Base-by-base conservation (phyloP, 179 eudicot genomes). In the Corrigiola litoralis region DNA sequence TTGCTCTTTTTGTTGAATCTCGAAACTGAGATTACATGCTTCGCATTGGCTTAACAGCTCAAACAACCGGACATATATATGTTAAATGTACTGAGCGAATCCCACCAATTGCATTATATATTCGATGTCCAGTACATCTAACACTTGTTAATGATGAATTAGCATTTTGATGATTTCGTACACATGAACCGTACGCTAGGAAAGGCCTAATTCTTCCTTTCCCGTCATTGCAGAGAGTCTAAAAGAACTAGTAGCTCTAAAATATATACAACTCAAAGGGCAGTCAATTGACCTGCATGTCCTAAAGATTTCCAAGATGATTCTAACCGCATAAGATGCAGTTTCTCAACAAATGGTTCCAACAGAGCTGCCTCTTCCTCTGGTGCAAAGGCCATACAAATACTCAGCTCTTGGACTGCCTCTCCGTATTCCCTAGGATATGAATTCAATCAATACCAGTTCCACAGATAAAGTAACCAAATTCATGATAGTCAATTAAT, bases 301-400 rank as follows among this genome's bases (percentile, higher is more conserved):
- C 85, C 90, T 63, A 79, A 31, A 24, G 88, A 80, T 66, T 85
- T 89, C 97, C 97, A 91, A 0, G 96, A 81, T 4, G 86, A 77
- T 63, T 91, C 96, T 3, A 92, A 74, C 47, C 78, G 82, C 79
- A 92, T 58, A 57, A 92, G 79, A 72, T 92, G 98, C 67, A 92
- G 71, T 66, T 82, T 92, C 84, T 86, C 95, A 4, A 92, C 95
- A 52, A 92, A 92, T 40, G 91, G 88, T 75, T 92, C 96, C 63
- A 92, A 67, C 33, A 92, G 76, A 59, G 81, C 87, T 20, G 95
- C 89, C 79, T 92, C 92, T 71, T 89, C 96, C 77, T 86, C 96
- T 1, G 98, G 98, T 41, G 98, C 96, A 76, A 89, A 89, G 40
- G 96, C 98, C 98, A 92, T 92, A 82, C 96, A 92, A 47, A 92